Conservation (phyloP, 202 grass and related monocot species). For the Eragrostis tef region DNA sequence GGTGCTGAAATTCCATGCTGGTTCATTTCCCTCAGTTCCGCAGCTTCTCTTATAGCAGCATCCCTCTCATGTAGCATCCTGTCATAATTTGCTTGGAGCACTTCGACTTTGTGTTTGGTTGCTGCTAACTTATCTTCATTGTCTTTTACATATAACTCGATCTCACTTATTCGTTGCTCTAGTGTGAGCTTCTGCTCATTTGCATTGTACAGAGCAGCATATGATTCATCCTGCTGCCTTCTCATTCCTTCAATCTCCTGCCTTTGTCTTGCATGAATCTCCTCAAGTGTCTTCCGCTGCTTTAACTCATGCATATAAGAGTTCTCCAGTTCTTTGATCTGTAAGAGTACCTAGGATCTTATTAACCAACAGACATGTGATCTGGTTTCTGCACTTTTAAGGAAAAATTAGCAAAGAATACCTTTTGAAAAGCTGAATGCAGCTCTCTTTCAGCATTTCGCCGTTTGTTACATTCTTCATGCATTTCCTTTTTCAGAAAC, state of each 20-base stretch:
- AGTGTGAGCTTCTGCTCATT: slow-evolving; percentile 45
- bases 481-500: slow-evolving; percentile 60
- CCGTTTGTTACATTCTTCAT: slow-evolving; percentile 70
- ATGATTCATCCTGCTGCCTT: slow-evolving; percentile 26
- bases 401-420: slow-evolving; percentile 31
- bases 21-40: slow-evolving; percentile 43
- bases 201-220: slow-evolving; percentile 37
- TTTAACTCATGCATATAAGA: slow-evolving; percentile 51
- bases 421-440: slow-evolving; percentile 67
- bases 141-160: slow-evolving; percentile 37
- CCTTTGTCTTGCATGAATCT: slow-evolving; percentile 43
- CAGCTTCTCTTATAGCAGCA: slow-evolving; percentile 34
- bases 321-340: slow-evolving; percentile 49
- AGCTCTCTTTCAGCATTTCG: slow-evolving; percentile 62
- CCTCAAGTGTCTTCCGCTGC: slow-evolving; percentile 47
- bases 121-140: slow-evolving; percentile 48
- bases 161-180: slow-evolving; percentile 47
- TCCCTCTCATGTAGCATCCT: slow-evolving; percentile 52
- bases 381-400: background rate
- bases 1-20: slow-evolving; percentile 16
- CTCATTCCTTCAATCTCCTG: slow-evolving; percentile 48
- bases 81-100: slow-evolving; percentile 49
- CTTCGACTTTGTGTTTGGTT: slow-evolving; percentile 41
- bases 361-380: background rate
- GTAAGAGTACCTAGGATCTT: slow-evolving; percentile 16